Conservation (phyloP, 202 grass and related monocot species). For the Miscanthus sacchariflorus region DNA sequence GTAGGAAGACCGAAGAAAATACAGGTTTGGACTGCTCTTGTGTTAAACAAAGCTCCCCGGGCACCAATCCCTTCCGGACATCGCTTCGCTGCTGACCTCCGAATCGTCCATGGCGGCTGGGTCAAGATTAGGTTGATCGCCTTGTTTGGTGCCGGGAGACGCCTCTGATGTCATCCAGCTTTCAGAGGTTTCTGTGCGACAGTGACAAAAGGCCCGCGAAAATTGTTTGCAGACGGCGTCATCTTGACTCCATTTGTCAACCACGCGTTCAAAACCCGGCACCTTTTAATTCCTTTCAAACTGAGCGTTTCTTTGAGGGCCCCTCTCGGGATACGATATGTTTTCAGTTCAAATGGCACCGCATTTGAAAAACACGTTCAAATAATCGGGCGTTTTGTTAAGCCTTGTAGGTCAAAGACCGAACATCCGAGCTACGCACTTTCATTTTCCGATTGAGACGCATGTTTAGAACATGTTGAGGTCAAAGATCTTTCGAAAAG, state of each 20-base stretch:
- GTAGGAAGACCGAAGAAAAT: not conserved
- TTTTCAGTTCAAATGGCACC: not conserved
- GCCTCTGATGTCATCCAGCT: not conserved
- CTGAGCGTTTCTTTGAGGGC: not conserved
- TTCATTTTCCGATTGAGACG: not conserved
- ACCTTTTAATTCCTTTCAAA: not conserved
- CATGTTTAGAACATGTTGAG: not conserved
- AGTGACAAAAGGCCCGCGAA: not conserved
- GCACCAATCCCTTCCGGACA: not conserved
- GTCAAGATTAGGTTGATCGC: not conserved
- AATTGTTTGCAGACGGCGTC: not conserved
- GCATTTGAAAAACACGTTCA: not conserved
- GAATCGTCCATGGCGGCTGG: not conserved
- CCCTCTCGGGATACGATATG: not conserved
- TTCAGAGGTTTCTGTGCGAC: not conserved
- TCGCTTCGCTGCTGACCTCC: not conserved
- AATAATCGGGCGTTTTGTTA: not conserved
- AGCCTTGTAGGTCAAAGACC: not conserved
- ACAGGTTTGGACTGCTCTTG: not conserved
- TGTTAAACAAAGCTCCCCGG: not conserved
- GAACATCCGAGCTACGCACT: too few species aligned
- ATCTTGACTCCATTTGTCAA: conserved; percentile 26
- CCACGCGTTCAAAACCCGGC: not conserved
- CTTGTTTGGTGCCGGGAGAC: conserved; percentile 12
- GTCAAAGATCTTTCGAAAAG: not conserved